phyloP scores from a whole-genome alignment of 2,329 filamentous ascomycete species.

The Epichloe baconii region DNA sequence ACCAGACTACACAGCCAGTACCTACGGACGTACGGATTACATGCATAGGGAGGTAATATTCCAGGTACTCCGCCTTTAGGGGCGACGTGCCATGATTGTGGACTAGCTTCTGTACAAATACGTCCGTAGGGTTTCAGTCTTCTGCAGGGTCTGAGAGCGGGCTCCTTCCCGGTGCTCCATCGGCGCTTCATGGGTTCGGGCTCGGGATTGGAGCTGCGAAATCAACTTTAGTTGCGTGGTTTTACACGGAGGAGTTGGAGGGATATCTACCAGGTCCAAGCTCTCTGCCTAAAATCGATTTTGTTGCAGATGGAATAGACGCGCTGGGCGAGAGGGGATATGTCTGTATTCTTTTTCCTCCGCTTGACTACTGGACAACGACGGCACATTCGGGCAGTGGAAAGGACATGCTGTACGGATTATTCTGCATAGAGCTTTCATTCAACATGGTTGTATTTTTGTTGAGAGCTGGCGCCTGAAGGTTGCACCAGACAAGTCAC shows the following conservation, averaged over 20 bases:
- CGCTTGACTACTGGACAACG: background rate
- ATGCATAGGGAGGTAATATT: no score
- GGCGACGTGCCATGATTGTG: no score
- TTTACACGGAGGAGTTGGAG: no score
- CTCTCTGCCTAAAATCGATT: no score
- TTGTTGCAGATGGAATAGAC: no score
- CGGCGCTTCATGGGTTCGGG: background rate
- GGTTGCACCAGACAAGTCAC: background rate
- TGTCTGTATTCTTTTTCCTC: background rate
- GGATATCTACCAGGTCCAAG: no score
- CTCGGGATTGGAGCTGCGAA: no score
- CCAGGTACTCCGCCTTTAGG: no score
- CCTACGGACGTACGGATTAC: no score
- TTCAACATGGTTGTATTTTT: background rate
- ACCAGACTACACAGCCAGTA: no score
- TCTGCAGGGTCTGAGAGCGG: background rate
- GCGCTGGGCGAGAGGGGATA: background rate
- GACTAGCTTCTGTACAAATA: background rate
- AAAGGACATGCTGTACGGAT: background rate
- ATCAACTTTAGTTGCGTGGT: no score
- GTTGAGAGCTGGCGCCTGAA: background rate
- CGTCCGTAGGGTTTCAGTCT: background rate
- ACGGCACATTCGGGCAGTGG: background rate
- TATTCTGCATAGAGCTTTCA: background rate
- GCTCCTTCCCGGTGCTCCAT: background rate